Conservation (phyloP, 345 rosid genomes). For the Luvunga scandens region DNA sequence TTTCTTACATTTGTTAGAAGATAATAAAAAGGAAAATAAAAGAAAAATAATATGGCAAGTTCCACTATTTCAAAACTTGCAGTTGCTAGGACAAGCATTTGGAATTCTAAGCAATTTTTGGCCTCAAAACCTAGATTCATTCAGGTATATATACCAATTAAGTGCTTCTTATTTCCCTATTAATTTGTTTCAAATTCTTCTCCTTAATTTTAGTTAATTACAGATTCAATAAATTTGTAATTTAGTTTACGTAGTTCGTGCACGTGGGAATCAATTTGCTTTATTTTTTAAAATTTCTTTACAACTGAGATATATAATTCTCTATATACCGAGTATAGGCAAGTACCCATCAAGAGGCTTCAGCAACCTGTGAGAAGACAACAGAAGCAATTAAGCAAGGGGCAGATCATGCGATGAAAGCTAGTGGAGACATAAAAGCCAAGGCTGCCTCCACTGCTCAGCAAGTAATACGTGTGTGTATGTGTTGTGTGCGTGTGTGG, state of each 20-base stretch:
- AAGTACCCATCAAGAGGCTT: slow-evolving; percentile 14
- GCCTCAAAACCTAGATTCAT: slow-evolving; percentile 7
- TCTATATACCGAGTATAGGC: background rate
- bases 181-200: background rate
- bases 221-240: too few relatives aligned
- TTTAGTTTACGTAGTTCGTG: too few relatives aligned
- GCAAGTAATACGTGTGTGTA: too few relatives aligned
- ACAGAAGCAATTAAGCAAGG: slow-evolving; percentile 25
- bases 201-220: too few relatives aligned
- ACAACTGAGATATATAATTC: too few relatives aligned
- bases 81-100: slow-evolving; percentile 2
- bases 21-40: background rate
- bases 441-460: slow-evolving; percentile 24
- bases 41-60: slow-evolving; percentile 10
- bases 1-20: background rate
- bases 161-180: background rate
- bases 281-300: too few relatives aligned
- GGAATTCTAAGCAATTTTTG: background rate
- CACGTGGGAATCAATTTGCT: too few relatives aligned
- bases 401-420: slow-evolving; percentile 7
- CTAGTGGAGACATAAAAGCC: slow-evolving; percentile 13
- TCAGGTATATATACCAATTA: slow-evolving; percentile 6
- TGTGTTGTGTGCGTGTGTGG: too few relatives aligned
- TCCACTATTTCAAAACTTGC: background rate
- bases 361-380: slow-evolving; percentile 9